A percentile compares a stretch with the other conserved stretches of the same genome.
These are phyloP conservation scores for Chlamydomonas sp. DNA, from an alignment of 139 green algal species.

Conservation along the genomic window DNA sequence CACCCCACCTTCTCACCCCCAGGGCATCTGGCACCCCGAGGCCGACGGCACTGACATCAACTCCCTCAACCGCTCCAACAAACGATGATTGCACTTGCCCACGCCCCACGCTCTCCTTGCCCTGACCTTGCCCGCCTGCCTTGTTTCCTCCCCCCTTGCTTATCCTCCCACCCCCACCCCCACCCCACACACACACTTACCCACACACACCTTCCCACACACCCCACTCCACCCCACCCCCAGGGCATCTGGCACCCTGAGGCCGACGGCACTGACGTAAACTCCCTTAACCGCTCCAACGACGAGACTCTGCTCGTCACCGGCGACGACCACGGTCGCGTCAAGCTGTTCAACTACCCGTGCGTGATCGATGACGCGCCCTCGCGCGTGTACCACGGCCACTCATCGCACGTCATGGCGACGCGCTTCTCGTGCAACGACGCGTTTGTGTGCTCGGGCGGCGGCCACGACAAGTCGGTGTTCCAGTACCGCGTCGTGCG, in stretches of 20 bases:
- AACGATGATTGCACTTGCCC: too few species aligned
- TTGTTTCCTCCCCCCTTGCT: too few species aligned
- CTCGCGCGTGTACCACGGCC: conserved; percentile 43
- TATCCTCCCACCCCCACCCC: too few species aligned
- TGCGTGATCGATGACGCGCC: conserved; percentile 55
- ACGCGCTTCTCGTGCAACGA: conserved; percentile 45
- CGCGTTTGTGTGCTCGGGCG: conserved; percentile 26
- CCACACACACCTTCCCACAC: too few species aligned
- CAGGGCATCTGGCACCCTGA: conserved; percentile 46
- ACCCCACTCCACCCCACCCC: too few species aligned
- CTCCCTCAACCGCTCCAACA: too few species aligned
- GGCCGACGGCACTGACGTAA: conserved; percentile 41
- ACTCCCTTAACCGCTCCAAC: conserved; percentile 21
- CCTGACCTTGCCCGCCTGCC: too few species aligned
- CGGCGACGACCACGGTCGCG: conserved; percentile 43
- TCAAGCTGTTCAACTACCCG: conserved; percentile 64
- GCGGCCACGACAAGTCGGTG: conserved; percentile 50
- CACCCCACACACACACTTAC: too few species aligned
- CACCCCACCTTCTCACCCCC: too few species aligned
- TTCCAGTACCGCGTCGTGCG: conserved; percentile 49
- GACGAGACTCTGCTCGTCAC: conserved; percentile 16
- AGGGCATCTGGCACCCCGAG: too few species aligned
- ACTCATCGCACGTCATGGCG: conserved; percentile 57
- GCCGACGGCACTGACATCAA: too few species aligned
- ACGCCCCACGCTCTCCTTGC: too few species aligned